Evolutionary conservation across 2,329 filamentous ascomycete genomes (phyloP), one percentile per base, ranked within the genome.

Genomic region (Ceratocystiopsis sp.): DNA sequence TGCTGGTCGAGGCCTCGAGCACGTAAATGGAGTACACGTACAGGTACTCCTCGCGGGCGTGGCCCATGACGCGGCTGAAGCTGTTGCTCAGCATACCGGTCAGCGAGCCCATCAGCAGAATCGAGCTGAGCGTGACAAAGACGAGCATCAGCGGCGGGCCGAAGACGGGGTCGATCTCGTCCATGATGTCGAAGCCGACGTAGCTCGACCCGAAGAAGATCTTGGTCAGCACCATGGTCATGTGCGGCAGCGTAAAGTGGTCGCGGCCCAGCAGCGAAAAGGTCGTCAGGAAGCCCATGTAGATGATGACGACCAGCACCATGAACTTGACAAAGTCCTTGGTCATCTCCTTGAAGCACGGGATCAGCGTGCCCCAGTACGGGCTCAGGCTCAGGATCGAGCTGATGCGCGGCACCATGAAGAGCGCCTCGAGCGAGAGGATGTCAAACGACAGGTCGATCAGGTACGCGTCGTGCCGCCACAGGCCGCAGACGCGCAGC

Each of bases 311-410:
- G 37, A 93, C 82, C 61, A 72, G 65, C 46, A 89, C 57, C 54
- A 76, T 71, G 56, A 91, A 93, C 54, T 87, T 87, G 58, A 87
- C 60, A 56, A 94, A 94, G 56, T 93, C 85, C 59, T 87, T 89
- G 35, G 82, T 82, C 87, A 95, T 95, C 57, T 89, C 84, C 57
- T 91, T 91, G 41, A 95, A 68, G 49, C 87, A 93, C 0, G 86
- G 87, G 46, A 95, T 87, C 40, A 91, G 60, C 1, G 82, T 91
- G 37, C 84, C 87, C 71, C 91, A 95, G 57, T 93, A 94, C 1
- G 84, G 84, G 53, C 85, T 85, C 49, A 95, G 61, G 56, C 82
- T 89, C 49, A 94, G 69, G 42, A 95, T 71, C 14, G 86, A 93
- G 62, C 81, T 93, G 51, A 93, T 81, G 47, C 84, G 79, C 15